phyloP scores from a whole-genome alignment of 192 early-diverging fungal genomes.

The Rhizophagus clarus region DNA sequence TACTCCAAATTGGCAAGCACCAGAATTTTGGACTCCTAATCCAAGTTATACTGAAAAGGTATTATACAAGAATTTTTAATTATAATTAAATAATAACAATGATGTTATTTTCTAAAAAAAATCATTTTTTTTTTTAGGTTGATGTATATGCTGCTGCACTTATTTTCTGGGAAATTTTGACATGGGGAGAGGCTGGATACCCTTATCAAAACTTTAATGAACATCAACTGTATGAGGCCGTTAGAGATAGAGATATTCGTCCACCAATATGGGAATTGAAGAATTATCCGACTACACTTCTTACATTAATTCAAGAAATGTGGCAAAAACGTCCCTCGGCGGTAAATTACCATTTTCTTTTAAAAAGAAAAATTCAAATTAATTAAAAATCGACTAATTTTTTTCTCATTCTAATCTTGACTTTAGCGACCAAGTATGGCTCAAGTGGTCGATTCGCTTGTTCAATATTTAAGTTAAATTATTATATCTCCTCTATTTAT shows the following conservation, averaged over 20 bases:
- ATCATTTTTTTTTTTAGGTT: constrained; percentile 29
- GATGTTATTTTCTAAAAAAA: neutral
- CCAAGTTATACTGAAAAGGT: constrained; percentile 80
- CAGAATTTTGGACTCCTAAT: constrained; percentile 71
- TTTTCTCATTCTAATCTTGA: no score
- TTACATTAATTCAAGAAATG: constrained; percentile 71
- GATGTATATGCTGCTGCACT: constrained; percentile 69
- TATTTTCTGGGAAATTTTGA: constrained; percentile 80
- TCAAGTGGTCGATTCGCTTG: neutral
- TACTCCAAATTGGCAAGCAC: constrained; percentile 82
- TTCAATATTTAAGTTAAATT: neutral
- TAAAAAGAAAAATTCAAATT: no score
- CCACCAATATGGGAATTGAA: constrained; percentile 59
- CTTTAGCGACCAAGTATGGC: neutral
- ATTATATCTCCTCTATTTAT: no score
- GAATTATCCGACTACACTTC: constrained; percentile 60
- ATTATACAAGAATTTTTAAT: neutral
- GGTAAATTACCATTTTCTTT: constrained; percentile 33
- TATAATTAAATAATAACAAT: neutral
- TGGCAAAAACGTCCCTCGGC: constrained; percentile 62
- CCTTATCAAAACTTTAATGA: constrained; percentile 71
- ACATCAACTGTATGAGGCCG: constrained; percentile 60
- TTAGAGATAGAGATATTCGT: constrained; percentile 61
- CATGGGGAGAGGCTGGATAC: constrained; percentile 70
- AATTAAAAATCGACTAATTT: neutral